Percentiles rank a stretch among this genome's conserved stretches.
Conservation (phyloP, 2,329 filamentous ascomycete species). For the Trichoderma sp. region DNA sequence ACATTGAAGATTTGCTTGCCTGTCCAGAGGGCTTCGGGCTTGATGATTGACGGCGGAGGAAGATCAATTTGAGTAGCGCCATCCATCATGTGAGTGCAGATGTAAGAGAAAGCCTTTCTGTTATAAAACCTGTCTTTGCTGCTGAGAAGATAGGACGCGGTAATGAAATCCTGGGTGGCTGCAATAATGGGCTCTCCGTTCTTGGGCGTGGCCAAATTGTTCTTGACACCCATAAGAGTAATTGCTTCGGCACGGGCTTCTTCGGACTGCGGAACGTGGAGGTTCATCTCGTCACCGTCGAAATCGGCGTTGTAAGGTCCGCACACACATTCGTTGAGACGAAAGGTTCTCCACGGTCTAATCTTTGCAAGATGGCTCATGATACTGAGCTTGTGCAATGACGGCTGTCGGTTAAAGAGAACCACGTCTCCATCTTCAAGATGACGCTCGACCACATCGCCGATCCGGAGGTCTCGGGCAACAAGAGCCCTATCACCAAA, state of each 20-base stretch:
- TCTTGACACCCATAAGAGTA: constrained; percentile 95
- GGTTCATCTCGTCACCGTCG: constrained; percentile 98
- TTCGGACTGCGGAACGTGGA: constrained; percentile 96
- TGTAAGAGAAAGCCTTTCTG: constrained; percentile 80
- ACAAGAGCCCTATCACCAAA: constrained; percentile 68
- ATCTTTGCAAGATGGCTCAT: constrained; percentile 94
- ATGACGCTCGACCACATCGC: constrained; percentile 91
- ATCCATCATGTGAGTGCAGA: constrained; percentile 93
- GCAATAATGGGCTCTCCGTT: constrained; percentile 98
- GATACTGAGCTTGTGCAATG: constrained; percentile 97
- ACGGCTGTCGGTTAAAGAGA: constrained; percentile 96
- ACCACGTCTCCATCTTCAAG: constrained; percentile 94
- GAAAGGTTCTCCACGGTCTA: constrained; percentile 91
- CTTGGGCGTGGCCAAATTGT: constrained; percentile 93
- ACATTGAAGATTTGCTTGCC: constrained; percentile 96
- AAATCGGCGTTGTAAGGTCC: constrained; percentile 99
- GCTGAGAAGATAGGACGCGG: constrained; percentile 84
- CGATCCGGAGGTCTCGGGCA: constrained; percentile 73
- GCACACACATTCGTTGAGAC: constrained; percentile 96
- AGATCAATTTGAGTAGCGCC: constrained; percentile 74
- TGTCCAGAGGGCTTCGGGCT: constrained; percentile 87
- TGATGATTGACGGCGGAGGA: constrained; percentile 81
- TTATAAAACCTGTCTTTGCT: constrained; percentile 93
- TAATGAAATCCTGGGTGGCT: constrained; percentile 99
- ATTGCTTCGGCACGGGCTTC: constrained; percentile 94